Base-by-base conservation (phyloP, 176 grass and related monocot species). In the Canna indica region DNA sequence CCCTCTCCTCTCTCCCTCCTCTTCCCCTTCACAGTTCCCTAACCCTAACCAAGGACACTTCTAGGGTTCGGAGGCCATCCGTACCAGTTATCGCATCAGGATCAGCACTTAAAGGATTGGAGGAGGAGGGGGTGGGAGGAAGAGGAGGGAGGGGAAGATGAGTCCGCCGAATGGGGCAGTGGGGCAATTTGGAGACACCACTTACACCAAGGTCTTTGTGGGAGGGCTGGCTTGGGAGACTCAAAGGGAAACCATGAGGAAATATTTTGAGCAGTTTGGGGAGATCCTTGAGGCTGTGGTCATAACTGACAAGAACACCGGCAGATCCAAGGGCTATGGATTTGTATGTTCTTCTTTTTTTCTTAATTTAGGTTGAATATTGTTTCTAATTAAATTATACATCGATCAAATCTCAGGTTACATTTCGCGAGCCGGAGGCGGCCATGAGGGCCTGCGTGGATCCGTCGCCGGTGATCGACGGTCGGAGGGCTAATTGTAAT, bases 251-350 rank as follows among this genome's bases (percentile, higher is more conserved):
- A 59, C 70, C 70, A 73, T 73, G 70, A 41, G n/a, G 70, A 41
- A 73, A 11, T 73, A 73, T 22, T 73, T 73, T 41, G 70, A 73
- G 50, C 70, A 59, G 52, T 73, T 73, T 14, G 70, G 70, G 7
- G 70, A 73, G 20, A 73, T 73, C 50, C 52, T 73, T 12, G 70
- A 73, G 70, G 70, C 70, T 32, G 70, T 73, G 17, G 70, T 73
- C 70, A 73, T 73, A 32, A 73, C 50, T 41, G 70, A 73, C 34
- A 73, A 73, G 70, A 73, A 41, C 22, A 73, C 52, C 10, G 70
- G 70, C 57, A 73, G 70, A 59, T 73, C 70, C 70, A 73, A 73
- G 59, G 70, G 70, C 48, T 73, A 73, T 59, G 70, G 70, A 16
- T 73, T 73, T 73, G 70, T 73, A 47, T 59, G 50, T 26, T 20